phyloP scores from a whole-genome alignment of 306 rosid species.

The Crataegus laevigata region DNA sequence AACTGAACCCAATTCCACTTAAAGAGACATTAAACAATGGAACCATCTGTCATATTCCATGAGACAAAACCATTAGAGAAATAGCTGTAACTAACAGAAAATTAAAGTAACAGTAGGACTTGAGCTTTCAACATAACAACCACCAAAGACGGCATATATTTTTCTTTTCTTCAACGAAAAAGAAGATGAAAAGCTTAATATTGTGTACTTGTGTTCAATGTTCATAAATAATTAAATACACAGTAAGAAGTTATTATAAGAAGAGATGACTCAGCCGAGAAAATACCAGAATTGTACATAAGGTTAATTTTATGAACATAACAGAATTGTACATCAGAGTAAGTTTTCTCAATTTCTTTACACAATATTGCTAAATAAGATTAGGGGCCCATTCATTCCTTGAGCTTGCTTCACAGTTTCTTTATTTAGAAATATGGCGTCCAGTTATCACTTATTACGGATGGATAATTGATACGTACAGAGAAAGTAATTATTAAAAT shows the following conservation, averaged over 20 bases:
- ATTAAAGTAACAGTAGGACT: neutral
- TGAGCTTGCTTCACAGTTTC: neutral
- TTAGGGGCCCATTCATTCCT: neutral
- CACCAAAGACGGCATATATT: neutral
- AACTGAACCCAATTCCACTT: slow-evolving; percentile 59
- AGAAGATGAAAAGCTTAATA: neutral
- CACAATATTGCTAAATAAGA: neutral
- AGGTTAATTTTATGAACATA: neutral
- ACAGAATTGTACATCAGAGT: neutral
- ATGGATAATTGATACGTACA: neutral
- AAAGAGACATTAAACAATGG: slow-evolving; percentile 88
- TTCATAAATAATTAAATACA: neutral
- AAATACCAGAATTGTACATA: neutral
- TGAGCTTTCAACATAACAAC: neutral
- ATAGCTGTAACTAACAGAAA: neutral
- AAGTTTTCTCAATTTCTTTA: neutral
- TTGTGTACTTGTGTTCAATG: neutral
- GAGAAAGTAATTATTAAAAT: neutral
- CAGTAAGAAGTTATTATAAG: neutral
- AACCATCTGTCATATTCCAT: slow-evolving; percentile 69
- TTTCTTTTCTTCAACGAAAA: neutral
- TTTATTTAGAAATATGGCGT: neutral
- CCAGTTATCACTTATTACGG: neutral
- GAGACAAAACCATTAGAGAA: slow-evolving; percentile 10
- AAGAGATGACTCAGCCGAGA: neutral